These are phyloP conservation scores for Dothideomycetidae sp. DNA, from an alignment of 2,329 filamentous ascomycete genomes.

Conservation along the genomic window DNA sequence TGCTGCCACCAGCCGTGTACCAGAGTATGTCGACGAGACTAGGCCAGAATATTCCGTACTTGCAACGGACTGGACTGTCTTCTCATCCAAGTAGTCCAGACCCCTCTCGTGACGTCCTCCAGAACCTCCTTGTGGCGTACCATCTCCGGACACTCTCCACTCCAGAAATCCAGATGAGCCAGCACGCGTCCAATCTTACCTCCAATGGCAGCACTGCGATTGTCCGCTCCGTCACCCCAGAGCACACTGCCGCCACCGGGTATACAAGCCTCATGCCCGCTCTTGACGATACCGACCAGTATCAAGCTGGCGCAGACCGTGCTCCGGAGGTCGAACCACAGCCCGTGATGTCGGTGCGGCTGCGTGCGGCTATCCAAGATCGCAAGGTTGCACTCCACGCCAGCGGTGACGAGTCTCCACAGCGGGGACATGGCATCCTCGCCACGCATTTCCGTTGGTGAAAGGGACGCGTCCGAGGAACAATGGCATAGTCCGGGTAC, in stretches of 20 bases:
- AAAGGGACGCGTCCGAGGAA: not conserved
- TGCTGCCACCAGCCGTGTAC: no score
- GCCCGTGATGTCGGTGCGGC: conserved; percentile 21
- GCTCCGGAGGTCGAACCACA: conserved; percentile 20
- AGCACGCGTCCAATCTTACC: conserved; percentile 10
- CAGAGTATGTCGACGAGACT: no score
- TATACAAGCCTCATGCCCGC: conserved; percentile 14
- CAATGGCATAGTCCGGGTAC: not conserved
- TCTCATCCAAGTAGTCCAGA: conserved; percentile 13
- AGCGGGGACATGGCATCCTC: no score
- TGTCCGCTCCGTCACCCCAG: conserved; percentile 2
- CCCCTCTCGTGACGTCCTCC: conserved; percentile 16
- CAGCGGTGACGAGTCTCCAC: conserved; percentile 14
- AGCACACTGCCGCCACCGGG: conserved; percentile 7
- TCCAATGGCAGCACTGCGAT: not conserved
- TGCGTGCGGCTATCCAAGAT: conserved; percentile 16
- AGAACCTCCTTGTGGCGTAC: conserved; percentile 9
- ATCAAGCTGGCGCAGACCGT: conserved; percentile 15
- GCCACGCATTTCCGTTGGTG: no score
- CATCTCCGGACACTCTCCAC: conserved; percentile 7
- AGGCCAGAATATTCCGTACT: no score
- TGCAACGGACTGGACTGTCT: no score
- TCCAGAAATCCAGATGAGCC: conserved; percentile 9
- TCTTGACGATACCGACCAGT: conserved; percentile 16
- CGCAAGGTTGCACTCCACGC: conserved; percentile 18